Conservation (phyloP, 805 yeast species). For the Hanseniaspora lindneri region DNA sequence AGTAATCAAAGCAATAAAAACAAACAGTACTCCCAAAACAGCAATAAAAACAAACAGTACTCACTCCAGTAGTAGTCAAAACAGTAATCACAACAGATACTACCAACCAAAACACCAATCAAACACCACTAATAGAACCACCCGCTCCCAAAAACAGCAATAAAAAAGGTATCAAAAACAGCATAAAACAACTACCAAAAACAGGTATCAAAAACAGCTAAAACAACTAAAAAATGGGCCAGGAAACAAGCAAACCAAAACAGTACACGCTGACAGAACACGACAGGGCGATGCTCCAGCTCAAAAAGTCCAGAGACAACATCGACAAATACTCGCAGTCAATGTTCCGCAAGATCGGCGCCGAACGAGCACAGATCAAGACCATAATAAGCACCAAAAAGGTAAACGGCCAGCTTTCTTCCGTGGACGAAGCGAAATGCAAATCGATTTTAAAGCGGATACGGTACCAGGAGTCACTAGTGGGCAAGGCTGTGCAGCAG, state of each 20-base stretch:
- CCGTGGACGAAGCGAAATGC: constrained; percentile 46
- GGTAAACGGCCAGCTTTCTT: constrained; percentile 17
- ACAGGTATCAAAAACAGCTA: no score
- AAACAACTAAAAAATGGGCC: no score
- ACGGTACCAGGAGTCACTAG: constrained; percentile 68
- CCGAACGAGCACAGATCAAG: constrained; percentile 39
- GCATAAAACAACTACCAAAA: no score
- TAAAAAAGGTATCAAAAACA: no score
- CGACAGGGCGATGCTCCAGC: constrained; percentile 74
- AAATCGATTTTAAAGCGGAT: constrained; percentile 58
- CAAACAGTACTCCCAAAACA: no score
- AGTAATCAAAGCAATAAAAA: no score
- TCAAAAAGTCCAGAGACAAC: constrained; percentile 80
- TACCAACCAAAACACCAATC: no score
- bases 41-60: no score
- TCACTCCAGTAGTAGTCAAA: no score
- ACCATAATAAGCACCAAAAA: constrained; percentile 20
- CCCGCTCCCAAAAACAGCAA: no score
- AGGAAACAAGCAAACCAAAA: constrained; percentile 33
- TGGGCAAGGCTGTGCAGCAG: constrained; percentile 63
- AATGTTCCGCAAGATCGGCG: constrained; percentile 43
- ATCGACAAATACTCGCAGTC: constrained; percentile 53
- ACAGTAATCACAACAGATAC: no score
- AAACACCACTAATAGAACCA: no score
- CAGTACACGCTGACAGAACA: constrained; percentile 54